A percentile compares a stretch with the other conserved stretches of the same genome.
These are phyloP conservation scores for Tuber umbilicatum DNA, from an alignment of 495 filamentous ascomycete species.

Conservation along the genomic window DNA sequence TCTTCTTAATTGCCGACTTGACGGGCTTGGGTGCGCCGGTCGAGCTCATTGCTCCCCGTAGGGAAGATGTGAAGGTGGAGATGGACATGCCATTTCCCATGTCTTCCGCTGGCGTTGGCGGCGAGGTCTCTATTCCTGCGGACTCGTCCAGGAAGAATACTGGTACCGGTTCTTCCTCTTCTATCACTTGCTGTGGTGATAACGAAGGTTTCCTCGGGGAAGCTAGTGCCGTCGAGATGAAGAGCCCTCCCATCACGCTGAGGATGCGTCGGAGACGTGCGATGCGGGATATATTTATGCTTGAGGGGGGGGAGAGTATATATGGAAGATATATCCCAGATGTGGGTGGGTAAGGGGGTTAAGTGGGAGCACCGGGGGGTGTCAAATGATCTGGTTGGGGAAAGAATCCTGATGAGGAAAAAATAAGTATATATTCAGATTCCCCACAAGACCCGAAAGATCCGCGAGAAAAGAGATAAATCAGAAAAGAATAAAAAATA, in stretches of 20 bases:
- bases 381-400: conserved; percentile 34
- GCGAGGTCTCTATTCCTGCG: conserved; percentile 31
- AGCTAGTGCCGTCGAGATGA: conserved; percentile 23
- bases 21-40: conserved; percentile 10
- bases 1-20: conserved; percentile 27
- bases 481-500: conserved; percentile 7
- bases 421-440: neutral
- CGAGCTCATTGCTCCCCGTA: conserved; percentile 16
- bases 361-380: neutral
- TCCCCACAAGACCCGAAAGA: conserved; percentile 21
- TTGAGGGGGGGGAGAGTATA: neutral
- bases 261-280: conserved; percentile 23
- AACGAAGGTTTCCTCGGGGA: conserved; percentile 34
- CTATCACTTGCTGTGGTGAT: conserved; percentile 26
- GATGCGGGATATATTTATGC: conserved; percentile 33
- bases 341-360: neutral
- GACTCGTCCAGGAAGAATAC: conserved; percentile 35
- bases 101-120: conserved; percentile 22
- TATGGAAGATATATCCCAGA: neutral
- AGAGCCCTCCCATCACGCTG: conserved; percentile 26
- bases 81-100: conserved; percentile 29
- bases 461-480: conserved; percentile 13
- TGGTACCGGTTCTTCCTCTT: conserved; percentile 35
- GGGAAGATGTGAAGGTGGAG: conserved; percentile 24
- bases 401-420: conserved; percentile 14